A percentile compares a stretch with the other conserved stretches of the same genome.
phyloP scores from a whole-genome alignment of 331 rosid species.

The Pyracantha coccinea region DNA sequence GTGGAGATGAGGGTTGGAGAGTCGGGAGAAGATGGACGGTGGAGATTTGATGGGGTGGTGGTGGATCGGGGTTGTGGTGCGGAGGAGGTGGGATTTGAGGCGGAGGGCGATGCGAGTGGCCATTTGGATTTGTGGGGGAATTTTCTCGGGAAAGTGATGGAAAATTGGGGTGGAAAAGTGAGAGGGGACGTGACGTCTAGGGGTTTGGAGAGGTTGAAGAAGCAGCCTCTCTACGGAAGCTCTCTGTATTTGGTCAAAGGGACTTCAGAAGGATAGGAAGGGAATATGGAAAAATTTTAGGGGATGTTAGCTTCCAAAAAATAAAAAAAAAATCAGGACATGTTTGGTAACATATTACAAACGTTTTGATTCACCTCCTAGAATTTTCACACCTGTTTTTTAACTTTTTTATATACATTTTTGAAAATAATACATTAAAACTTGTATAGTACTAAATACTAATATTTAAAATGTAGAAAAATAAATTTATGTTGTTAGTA shows the following conservation, averaged over 20 bases:
- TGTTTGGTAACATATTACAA: too few species aligned
- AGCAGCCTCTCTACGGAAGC: not conserved
- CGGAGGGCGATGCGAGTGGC: conserved; percentile 49
- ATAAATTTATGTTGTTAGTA: too few species aligned
- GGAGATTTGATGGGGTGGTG: conserved; percentile 18
- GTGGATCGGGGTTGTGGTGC: conserved; percentile 12
- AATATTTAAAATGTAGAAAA: too few species aligned
- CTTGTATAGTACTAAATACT: too few species aligned
- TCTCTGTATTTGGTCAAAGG: not conserved
- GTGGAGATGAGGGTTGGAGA: conserved; percentile 4
- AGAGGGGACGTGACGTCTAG: not conserved
- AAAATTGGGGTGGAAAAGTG: not conserved
- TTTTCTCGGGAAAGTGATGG: not conserved
- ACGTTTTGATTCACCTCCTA: too few species aligned
- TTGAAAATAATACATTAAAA: too few species aligned
- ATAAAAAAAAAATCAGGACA: too few species aligned
- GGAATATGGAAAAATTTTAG: not conserved
- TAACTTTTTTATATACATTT: too few species aligned
- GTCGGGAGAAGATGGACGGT: conserved; percentile 4
- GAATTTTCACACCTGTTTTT: too few species aligned
- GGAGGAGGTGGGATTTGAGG: conserved; percentile 52
- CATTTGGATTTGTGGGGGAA: conserved; percentile 21
- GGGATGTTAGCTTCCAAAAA: too few species aligned
- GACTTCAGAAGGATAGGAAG: not conserved
- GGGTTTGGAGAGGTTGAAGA: not conserved